Base-by-base conservation (phyloP, 2,329 filamentous ascomycete species). In the Helotiales sp. region DNA sequence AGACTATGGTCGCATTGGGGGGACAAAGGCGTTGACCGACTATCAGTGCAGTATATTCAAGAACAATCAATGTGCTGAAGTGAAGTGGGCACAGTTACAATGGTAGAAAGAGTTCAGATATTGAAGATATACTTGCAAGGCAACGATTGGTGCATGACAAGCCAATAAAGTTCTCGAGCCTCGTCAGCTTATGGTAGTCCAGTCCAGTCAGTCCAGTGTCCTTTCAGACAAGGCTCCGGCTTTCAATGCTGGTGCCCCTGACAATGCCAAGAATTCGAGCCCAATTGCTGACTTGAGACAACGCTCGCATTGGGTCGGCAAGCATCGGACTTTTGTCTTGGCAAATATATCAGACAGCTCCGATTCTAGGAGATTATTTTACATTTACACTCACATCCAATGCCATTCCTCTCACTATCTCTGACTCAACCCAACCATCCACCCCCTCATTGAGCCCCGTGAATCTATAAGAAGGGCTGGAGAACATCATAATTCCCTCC, bases 301-400 rank as follows among this genome's bases (percentile, higher is more conserved):
- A 45, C 15, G 30, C 26, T 11, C 59, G 59, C n/a, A 37, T 43
- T 59, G 49, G 47, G 22, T 61, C 61, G 59, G 57, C 32, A 57
- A 32, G 22, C 54, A 61, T 20, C 59, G 59, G 59, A 1, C 57
- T n/a, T 15, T 28, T 11, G 17, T 11, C 40, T 60, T 60, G 57
- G 57, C 37, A 20, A 7, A 20, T 6, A 45, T 28, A 8, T 17
- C 32, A 28, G 20, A 24, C 40, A 45, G 58, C 61, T 65, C 66
- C 69, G 64, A 66, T 61, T 32, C 66, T 63, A 66, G 70, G 68
- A 69, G 70, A 17, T 52, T 30, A 60, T 34, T n/a, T 68, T 65
- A 65, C 64, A 71, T 67, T 65, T 67, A 47, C 15, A 61, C 20
- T 43, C 10, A 13, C 17, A 24, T 17, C 28, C 15, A 17, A 45